Base-by-base conservation (phyloP, 2,329 filamentous ascomycete genomes). In the Hirsutella minnesotensis region DNA sequence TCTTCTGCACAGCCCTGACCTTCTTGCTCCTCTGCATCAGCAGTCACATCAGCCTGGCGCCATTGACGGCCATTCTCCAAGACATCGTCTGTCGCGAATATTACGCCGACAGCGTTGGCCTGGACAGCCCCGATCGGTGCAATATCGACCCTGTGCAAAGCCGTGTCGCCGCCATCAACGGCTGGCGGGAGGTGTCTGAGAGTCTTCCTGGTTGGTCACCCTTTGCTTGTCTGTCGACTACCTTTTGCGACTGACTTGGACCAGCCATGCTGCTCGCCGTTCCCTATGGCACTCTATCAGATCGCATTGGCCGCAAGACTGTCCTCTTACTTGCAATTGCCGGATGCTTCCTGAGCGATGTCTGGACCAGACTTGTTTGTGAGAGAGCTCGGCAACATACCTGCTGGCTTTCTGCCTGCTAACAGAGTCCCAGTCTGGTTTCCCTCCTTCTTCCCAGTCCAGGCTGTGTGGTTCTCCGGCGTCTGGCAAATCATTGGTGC, bases 231-330 rank as follows among this genome's bases (percentile, higher is more conserved):
- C 29, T 31, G 9, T 31, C 3, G 29, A 10, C 29, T 15, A 15
- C 9, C 29, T 31, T 10, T 10, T 12, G 29, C n/a, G n/a, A 10
- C 29, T 31, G 9, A 31, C 29, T 35, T 16, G 15, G 7, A 3
- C 33, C 33, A 46, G 47, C 39, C 12, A 38, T 51, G 16, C 15
- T 41, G 8, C 15, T 51, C 1, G 44, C 46, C 27, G 31, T 50
- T 15, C 48, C 48, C 8, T 50, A 43, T 27, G 48, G 49, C 16
- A 21, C 42, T 12, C 40, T 51, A 2, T 46, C 50, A 9, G 45
- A 52, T 19, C 34, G 44, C 12, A 43, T 48, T 31, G 49, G 49
- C n/a, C 46, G 50, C 18, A 51, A 51, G 42, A 46, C 37, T n/a
- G 45, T 51, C 15, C 19, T 49, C 15, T 40, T 47, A 8, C 38